Percentiles rank a stretch among this genome's conserved stretches.
These are phyloP conservation scores for Lycium ferocissimum DNA, from an alignment of 257 asterid species.

Conservation along the genomic window DNA sequence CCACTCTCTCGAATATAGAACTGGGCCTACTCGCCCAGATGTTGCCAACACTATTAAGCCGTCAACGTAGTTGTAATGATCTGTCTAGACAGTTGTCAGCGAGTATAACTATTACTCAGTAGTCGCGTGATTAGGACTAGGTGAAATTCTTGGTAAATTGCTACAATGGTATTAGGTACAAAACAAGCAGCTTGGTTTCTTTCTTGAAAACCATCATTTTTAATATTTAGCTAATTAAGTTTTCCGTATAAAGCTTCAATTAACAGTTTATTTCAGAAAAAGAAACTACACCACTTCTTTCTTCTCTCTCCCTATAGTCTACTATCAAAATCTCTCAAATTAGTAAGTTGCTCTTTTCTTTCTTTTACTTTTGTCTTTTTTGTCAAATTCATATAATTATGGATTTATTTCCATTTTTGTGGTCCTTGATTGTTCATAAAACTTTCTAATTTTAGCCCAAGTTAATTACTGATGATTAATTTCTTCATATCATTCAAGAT, in stretches of 20 bases:
- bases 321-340: conserved; percentile 46
- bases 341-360: conserved; percentile 41
- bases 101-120: neutral
- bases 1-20: conserved; percentile 29
- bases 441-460: conserved; percentile 27
- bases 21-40: neutral
- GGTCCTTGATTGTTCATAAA: conserved; percentile 6
- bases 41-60: neutral
- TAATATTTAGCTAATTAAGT: neutral
- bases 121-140: conserved; percentile 24
- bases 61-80: neutral
- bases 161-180: conserved; percentile 34
- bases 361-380: conserved; percentile 8
- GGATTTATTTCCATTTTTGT: conserved; percentile 15
- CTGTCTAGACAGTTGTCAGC: neutral
- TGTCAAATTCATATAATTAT: neutral
- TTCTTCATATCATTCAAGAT: neutral
- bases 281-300: conserved; percentile 10
- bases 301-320: conserved; percentile 21
- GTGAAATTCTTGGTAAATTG: conserved; percentile 17
- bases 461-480: conserved; percentile 11
- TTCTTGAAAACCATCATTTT: conserved; percentile 29
- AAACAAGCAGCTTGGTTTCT: neutral
- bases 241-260: conserved; percentile 33
- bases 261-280: conserved; percentile 29